Percentiles rank a stretch among this genome's conserved stretches.
Conservation (phyloP, 108 stramenopile species). For the Stephanodiscus minutulus region DNA sequence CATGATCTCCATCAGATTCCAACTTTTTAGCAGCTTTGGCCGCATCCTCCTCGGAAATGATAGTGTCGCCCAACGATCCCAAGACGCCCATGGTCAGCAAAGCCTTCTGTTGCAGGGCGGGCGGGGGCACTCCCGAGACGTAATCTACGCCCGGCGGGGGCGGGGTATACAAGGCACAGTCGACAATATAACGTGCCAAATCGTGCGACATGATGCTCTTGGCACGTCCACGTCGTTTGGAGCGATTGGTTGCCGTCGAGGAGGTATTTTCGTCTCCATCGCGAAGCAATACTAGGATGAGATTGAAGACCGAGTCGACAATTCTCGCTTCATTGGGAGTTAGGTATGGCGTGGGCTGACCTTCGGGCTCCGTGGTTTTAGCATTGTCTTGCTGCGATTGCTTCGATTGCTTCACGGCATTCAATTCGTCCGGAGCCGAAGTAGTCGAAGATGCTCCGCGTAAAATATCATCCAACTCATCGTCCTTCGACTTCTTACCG, state of each 20-base stretch:
- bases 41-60: slow-evolving; percentile 1
- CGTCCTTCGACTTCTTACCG: slow-evolving; percentile 51
- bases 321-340: slow-evolving; percentile 51
- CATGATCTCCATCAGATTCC: slow-evolving; percentile 18
- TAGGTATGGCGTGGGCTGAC: slow-evolving; percentile 40
- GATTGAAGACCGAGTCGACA: slow-evolving; percentile 49
- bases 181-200: slow-evolving; percentile 55
- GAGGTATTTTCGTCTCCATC: slow-evolving; percentile 47
- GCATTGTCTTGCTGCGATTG: slow-evolving; percentile 5
- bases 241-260: slow-evolving; percentile 32
- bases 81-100: slow-evolving; percentile 59
- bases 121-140: slow-evolving; percentile 62
- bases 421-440: slow-evolving; percentile 18
- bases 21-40: slow-evolving; percentile 20
- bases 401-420: not conserved
- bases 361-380: slow-evolving; percentile 7
- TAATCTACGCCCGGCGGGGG: slow-evolving; percentile 54
- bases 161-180: slow-evolving; percentile 60
- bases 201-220: slow-evolving; percentile 60
- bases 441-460: slow-evolving; percentile 26
- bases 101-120: slow-evolving; percentile 66
- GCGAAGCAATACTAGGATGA: slow-evolving; percentile 59
- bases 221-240: slow-evolving; percentile 37
- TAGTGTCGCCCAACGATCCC: slow-evolving; percentile 45
- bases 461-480: slow-evolving; percentile 78